Conservation (phyloP, 2,329 filamentous ascomycete species). For the Aspergillus quadricinctus region DNA sequence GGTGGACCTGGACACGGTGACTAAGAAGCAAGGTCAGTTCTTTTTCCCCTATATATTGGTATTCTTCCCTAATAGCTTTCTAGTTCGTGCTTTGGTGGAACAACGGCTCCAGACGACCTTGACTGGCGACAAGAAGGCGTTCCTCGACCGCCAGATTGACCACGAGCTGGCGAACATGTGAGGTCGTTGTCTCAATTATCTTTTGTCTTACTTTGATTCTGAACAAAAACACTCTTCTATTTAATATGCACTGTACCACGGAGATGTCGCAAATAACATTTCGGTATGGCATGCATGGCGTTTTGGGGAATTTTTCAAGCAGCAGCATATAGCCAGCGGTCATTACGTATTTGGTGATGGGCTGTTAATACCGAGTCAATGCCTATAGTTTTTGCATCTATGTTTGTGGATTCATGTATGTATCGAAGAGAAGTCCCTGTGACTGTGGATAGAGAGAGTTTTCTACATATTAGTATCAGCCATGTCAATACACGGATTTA, state of each 20-base stretch:
- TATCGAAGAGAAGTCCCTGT: not conserved
- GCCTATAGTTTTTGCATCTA: not conserved
- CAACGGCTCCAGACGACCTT: conserved; percentile 89
- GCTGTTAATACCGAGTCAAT: not conserved
- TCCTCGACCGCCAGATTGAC: conserved; percentile 92
- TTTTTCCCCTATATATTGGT: not conserved
- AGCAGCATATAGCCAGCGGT: not conserved
- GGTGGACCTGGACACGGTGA: conserved; percentile 93
- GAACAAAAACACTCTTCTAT: not conserved
- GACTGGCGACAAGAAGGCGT: conserved; percentile 76
- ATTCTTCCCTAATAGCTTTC: not conserved
- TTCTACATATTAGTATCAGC: not conserved
- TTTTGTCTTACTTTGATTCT: conserved; percentile 1
- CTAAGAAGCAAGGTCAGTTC: conserved; percentile 79
- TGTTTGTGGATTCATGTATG: not conserved
- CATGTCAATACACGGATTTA: not conserved
- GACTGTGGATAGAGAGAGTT: not conserved
- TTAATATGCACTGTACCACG: conserved; percentile 5
- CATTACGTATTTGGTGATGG: not conserved
- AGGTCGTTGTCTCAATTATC: conserved; percentile 6
- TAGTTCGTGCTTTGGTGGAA: conserved; percentile 79
- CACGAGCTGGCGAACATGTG: conserved; percentile 91
- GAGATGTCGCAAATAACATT: conserved; percentile 1
- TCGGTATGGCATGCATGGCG: conserved; percentile 12
- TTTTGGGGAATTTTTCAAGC: conserved; percentile 3